Base-by-base conservation (phyloP, 495 filamentous ascomycete genomes). In the Cenococcum geophilum region DNA sequence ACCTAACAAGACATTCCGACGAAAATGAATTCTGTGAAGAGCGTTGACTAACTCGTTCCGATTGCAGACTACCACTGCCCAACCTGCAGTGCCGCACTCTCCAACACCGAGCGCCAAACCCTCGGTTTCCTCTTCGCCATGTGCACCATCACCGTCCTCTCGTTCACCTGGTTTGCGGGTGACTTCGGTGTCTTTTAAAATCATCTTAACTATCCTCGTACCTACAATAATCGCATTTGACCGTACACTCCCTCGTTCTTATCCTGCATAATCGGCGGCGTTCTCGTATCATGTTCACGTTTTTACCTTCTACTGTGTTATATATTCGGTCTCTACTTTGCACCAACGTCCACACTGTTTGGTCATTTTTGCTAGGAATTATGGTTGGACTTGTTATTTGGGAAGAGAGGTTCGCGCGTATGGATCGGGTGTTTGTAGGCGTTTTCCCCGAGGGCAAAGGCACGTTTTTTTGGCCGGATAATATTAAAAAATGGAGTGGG, bases 91-190 rank as follows among this genome's bases (percentile, higher is more conserved):
- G 81, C 76, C 22, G 91, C 87, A 9, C 60, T 87, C 32, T 83
- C 83, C 8, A 76, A 79, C 48, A 76, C 83, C 63, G 86, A 92
- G 48, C 75, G 76, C 43, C 79, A 84, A 59, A 86, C 85, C 2
- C 65, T 97, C 8, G 83, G 86, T 49, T 87, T 89, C 61, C 79
- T 87, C 56, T 57, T 92, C 49, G 81, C 83, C 54, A 95, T 95
- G 88, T 82, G 80, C 45, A 62, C 80, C 20, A 76, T 93, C 49
- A 96, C 91, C 8, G 76, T 96, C 12, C 63, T 88, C 27, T 89
- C 89, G 49, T 95, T 96, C 71, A 88, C 88, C 54, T 96, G 90
- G 88, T 97, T 96, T 66, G 85, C 89, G 47, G 80, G 81, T 45
- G 88, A 81, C 11, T 78, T 86, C 56, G 87, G 82, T 27, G 73